Conservation (phyloP, 306 rosid genomes). For the Citrullus colocynthis region DNA sequence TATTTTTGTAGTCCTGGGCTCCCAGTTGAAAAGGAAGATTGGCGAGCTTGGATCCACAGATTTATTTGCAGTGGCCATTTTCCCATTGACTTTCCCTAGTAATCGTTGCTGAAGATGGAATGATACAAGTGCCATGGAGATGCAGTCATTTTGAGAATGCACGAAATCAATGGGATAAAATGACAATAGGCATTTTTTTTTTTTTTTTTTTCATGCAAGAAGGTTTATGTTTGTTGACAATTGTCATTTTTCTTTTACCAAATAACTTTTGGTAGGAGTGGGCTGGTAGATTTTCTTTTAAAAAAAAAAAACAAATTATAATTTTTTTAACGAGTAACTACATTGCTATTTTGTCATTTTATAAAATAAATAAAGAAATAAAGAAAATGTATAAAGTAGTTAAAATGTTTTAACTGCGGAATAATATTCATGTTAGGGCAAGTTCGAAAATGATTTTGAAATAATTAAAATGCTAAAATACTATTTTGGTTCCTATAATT, state of each 20-base stretch:
- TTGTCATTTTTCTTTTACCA: background rate
- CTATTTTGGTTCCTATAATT: no score
- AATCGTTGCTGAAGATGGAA: background rate
- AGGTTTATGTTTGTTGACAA: background rate
- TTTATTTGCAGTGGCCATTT: background rate
- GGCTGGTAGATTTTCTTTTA: background rate
- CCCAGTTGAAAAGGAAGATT: slow-evolving; percentile 1
- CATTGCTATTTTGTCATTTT: background rate
- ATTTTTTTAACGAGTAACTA: background rate
- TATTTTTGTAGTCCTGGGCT: background rate
- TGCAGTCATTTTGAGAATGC: background rate
- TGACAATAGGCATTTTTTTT: background rate
- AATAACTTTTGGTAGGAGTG: background rate
- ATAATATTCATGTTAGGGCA: no score
- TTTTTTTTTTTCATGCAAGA: background rate
- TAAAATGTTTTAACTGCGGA: no score
- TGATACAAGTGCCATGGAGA: background rate
- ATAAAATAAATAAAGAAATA: no score
- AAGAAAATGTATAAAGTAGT: no score
- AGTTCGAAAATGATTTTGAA: no score
- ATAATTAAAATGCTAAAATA: no score
- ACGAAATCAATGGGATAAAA: background rate
- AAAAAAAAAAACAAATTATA: no score
- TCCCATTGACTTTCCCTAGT: background rate
- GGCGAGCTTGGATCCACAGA: slow-evolving; percentile 5